phyloP scores from a whole-genome alignment of 2,329 filamentous ascomycete species.

The Lithohypha guttulata region DNA sequence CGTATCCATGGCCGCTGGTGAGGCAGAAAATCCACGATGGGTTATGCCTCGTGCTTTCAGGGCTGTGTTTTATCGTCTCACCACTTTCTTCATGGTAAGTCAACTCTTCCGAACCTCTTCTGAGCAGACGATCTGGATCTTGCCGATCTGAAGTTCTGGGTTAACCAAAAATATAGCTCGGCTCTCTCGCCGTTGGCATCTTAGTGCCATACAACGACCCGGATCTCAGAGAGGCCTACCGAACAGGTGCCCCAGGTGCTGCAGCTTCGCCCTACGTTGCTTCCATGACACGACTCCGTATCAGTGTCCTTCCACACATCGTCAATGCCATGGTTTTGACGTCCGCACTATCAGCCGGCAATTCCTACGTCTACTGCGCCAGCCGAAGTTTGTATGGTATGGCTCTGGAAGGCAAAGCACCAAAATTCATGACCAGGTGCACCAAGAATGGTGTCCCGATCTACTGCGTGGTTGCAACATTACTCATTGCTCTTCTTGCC shows the following conservation, averaged over 20 bases:
- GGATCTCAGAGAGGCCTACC: constrained; percentile 51
- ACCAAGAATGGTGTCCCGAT: constrained; percentile 59
- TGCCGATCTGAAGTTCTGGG: too few relatives aligned
- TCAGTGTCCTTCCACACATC: constrained; percentile 55
- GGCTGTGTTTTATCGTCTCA: constrained; percentile 67
- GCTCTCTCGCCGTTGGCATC: constrained; percentile 61
- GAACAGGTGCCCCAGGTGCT: constrained; percentile 49
- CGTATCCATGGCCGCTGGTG: constrained; percentile 54
- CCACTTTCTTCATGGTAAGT: constrained; percentile 65
- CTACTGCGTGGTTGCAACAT: constrained; percentile 57
- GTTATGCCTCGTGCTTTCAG: constrained; percentile 66
- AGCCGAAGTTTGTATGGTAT: constrained; percentile 59
- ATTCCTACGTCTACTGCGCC: constrained; percentile 58
- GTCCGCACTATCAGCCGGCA: constrained; percentile 58
- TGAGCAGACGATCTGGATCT: too few relatives aligned
- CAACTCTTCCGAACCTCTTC: too few relatives aligned
- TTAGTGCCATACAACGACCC: constrained; percentile 59
- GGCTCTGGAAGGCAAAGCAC: constrained; percentile 58
- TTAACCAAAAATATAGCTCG: too few relatives aligned
- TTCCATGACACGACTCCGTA: constrained; percentile 56
- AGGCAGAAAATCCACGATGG: constrained; percentile 58
- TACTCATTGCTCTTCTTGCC: constrained; percentile 57
- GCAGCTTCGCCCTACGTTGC: constrained; percentile 56
- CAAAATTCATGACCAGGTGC: constrained; percentile 50
- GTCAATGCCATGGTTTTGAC: constrained; percentile 64